Evolutionary conservation across 2,329 filamentous ascomycete species (phyloP).

Genomic region (Microdochium paspali): DNA sequence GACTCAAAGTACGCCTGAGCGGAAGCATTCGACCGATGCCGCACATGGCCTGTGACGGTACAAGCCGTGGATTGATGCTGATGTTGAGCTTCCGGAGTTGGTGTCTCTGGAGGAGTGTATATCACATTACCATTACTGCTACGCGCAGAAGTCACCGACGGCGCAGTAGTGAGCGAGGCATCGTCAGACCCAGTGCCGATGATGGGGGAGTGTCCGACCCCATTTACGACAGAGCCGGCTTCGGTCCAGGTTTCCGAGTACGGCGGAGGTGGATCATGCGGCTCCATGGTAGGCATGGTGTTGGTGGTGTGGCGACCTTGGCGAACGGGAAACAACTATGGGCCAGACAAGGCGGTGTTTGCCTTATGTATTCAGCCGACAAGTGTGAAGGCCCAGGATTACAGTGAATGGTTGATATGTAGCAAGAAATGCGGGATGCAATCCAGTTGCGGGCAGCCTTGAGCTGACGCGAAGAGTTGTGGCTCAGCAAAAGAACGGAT

Average conservation of each 20-base stretch:
- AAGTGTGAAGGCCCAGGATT: too few species aligned
- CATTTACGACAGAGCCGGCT: constrained; percentile 24
- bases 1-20: constrained; percentile 37
- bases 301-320: neutral
- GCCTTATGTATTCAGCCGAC: too few species aligned
- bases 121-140: constrained; percentile 28
- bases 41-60: constrained; percentile 8
- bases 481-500: too few species aligned
- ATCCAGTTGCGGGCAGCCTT: too few species aligned
- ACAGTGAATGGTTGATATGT: too few species aligned
- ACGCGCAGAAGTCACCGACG: too few species aligned
- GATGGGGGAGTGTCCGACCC: constrained; percentile 15
- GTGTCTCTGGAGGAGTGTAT: constrained; percentile 42
- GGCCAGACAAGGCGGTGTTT: too few species aligned
- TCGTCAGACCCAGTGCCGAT: constrained; percentile 20
- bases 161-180: constrained; percentile 27
- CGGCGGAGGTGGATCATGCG: constrained; percentile 39
- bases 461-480: too few species aligned
- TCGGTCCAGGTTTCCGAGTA: constrained; percentile 50
- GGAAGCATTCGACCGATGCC: constrained; percentile 18
- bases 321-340: too few species aligned
- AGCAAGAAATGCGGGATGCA: too few species aligned
- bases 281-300: constrained; percentile 16
- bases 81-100: constrained; percentile 21
- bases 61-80: neutral